Evolutionary conservation across 2,329 filamentous ascomycete genomes (phyloP), one percentile per base, ranked within the genome.

Genomic region (Sporothrix euskadiensis): DNA sequence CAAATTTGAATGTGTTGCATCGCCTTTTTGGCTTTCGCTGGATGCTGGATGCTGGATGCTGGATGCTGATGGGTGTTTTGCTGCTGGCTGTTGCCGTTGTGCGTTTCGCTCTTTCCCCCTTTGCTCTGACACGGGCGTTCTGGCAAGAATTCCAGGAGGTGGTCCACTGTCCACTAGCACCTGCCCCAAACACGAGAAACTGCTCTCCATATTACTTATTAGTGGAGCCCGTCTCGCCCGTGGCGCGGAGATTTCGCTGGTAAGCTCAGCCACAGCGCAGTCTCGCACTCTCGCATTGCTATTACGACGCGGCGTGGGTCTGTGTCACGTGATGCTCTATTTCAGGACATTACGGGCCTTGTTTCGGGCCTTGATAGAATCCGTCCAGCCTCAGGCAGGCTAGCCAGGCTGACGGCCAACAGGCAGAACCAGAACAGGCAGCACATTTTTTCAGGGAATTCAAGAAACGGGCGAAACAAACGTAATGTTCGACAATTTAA

Each of bases 181-280:
- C 14, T 49, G 44, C 44, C 69, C 68, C 68, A 70, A 71, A 71
- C 69, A 59, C 69, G 69, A 71, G 68, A 30, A 41, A 32, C 65
- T n/a, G 26, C 26, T 1, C 26, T 26, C 26, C 2, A 26, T n/a
- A 44, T 12, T 49, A 16, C 26, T 26, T 26, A 65, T 26, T 26
- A 26, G 26, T 26, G 26, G 26, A 26, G 26, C 26, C 26, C 26
- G 26, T 26, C 26, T 26, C 26, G 65, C 44, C 65, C 63, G 63
- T 68, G 63, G 63, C 63, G 44, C 63, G 30, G 26, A 49, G 10
- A 44, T 47, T 47, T 66, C 16, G 61, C n/a, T 65, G 59, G 59
- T 14, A 47, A 35, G 66, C 71, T 71, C 70, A 75, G 74, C 74
- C 74, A 72, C 74, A 68, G 71, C 52, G 56, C 57, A 49, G 56